Percentiles rank a stretch among this genome's conserved stretches.
phyloP scores from a whole-genome alignment of 257 asterid genomes.

The Penstemon barbatus region DNA sequence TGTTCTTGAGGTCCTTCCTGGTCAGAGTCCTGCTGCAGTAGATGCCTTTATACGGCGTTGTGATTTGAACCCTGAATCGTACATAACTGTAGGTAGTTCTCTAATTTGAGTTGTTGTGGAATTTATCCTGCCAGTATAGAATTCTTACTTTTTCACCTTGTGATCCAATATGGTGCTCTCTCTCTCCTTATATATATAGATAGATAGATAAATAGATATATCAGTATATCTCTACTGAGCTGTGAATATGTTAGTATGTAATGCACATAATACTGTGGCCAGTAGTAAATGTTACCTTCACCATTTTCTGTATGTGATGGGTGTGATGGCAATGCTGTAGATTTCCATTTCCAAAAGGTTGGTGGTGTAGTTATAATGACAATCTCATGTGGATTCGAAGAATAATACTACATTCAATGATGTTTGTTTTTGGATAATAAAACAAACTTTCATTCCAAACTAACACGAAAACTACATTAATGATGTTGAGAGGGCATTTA shows the following conservation, averaged over 20 bases:
- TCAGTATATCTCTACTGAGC: constrained; percentile 1
- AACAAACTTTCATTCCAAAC: too few species aligned
- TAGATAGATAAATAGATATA: too few species aligned
- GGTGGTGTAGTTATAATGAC: constrained; percentile 8
- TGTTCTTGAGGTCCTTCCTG: constrained; percentile 86
- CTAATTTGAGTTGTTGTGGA: constrained; percentile 25
- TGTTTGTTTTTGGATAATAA: background rate
- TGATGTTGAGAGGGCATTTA: constrained; percentile 15
- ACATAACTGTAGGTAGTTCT: constrained; percentile 68
- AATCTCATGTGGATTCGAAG: constrained; percentile 13
- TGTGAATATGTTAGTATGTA: background rate
- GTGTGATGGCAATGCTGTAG: background rate
- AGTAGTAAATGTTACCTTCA: background rate
- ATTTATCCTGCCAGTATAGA: constrained; percentile 3
- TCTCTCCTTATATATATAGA: background rate
- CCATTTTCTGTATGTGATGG: constrained; percentile 24
- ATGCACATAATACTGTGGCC: background rate
- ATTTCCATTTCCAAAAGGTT: constrained; percentile 1
- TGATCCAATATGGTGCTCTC: constrained; percentile 5
- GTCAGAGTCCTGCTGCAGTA: constrained; percentile 72
- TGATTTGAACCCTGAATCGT: constrained; percentile 76
- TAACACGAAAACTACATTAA: background rate
- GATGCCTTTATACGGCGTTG: constrained; percentile 82
- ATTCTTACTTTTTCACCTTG: background rate
- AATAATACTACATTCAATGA: constrained; percentile 9